Evolutionary conservation across 495 filamentous ascomycete genomes (phyloP), one percentile per base, ranked within the genome.

Genomic region (Immersiella caudata): DNA sequence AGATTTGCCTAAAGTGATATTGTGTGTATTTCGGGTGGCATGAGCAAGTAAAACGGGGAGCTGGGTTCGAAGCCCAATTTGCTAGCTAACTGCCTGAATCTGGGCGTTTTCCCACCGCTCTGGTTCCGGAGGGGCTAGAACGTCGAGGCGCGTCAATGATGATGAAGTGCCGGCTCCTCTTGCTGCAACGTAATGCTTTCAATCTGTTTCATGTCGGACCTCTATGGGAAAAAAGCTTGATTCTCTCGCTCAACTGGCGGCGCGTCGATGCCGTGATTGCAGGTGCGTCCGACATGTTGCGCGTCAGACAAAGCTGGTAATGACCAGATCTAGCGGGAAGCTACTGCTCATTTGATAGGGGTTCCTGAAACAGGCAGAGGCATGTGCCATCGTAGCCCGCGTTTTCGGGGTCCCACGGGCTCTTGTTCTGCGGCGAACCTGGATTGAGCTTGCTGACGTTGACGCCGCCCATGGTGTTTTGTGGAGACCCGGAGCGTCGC

Each of bases 1-100:
- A 59, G 57, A 40, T 64, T 64, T 68, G 67, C 36, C 67, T 68
- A 65, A 68, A 68, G 16, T 4, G 2, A 4, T 5, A 14, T 14
- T 12, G 40, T 46, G 40, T 46, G 40, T 46, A 46, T 46, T 46
- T 46, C 14, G 40, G 40, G 40, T 2, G 16, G 40, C 40, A 46
- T 46, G 40, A 12, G 40, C 40, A 14, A 46, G 40, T 18, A 46
- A 18, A 46, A 46, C 40, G 40, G 40, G 40, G 11, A 46, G 16
- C 40, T 46, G 40, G 40, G 40, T 46, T 46, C 2, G 40, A 12
- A 46, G 2, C 9, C 40, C 40, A 14, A 46, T 46, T 46, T 46
- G 3, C 40, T 12, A 46, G 40, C 40, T 14, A 46, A 46, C 14
- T 46, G 40, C 40, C 40, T 46, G 40, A 46, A 46, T 46, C 9